Conservation (phyloP, 2,329 filamentous ascomycete genomes). For the Neobulgaria alba region DNA sequence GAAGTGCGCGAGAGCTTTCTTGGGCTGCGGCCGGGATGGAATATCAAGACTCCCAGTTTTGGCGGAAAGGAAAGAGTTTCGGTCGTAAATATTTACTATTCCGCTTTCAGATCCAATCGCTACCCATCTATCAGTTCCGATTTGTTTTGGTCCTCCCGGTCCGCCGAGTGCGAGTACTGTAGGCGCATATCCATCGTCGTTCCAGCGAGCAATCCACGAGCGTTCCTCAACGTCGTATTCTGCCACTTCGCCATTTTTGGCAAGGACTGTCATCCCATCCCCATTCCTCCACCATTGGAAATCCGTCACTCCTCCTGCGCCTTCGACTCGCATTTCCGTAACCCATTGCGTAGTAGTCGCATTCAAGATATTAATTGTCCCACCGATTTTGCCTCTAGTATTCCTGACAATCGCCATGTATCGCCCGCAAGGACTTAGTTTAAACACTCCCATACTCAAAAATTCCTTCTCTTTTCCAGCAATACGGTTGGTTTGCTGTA, state of each 20-base stretch:
- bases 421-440: slow-evolving; percentile 74
- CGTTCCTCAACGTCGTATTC: slow-evolving; percentile 70
- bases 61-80: slow-evolving; percentile 36
- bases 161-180: slow-evolving; percentile 77
- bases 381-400: slow-evolving; percentile 68
- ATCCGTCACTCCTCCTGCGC: slow-evolving; percentile 75
- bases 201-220: slow-evolving; percentile 73
- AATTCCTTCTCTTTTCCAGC: slow-evolving; percentile 74
- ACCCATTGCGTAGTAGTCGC: slow-evolving; percentile 80
- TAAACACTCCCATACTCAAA: slow-evolving; percentile 84
- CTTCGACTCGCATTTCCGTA: slow-evolving; percentile 72
- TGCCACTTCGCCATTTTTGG: slow-evolving; percentile 80
- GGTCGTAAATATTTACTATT: slow-evolving; percentile 90
- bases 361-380: slow-evolving; percentile 78
- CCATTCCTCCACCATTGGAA: slow-evolving; percentile 90
- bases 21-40: slow-evolving; percentile 61
- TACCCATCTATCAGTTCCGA: slow-evolving; percentile 82
- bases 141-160: slow-evolving; percentile 42
- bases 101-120: slow-evolving; percentile 79
- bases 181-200: slow-evolving; percentile 80
- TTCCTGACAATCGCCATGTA: slow-evolving; percentile 80
- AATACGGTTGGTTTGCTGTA: slow-evolving; percentile 74
- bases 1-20: slow-evolving; percentile 71
- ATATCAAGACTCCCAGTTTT: slow-evolving; percentile 39
- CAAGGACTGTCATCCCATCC: slow-evolving; percentile 71